A percentile compares a stretch with the other conserved stretches of the same genome.
Evolutionary conservation across 768 basidiomycete species (phyloP).

Genomic region (Hygrophorus russula): DNA sequence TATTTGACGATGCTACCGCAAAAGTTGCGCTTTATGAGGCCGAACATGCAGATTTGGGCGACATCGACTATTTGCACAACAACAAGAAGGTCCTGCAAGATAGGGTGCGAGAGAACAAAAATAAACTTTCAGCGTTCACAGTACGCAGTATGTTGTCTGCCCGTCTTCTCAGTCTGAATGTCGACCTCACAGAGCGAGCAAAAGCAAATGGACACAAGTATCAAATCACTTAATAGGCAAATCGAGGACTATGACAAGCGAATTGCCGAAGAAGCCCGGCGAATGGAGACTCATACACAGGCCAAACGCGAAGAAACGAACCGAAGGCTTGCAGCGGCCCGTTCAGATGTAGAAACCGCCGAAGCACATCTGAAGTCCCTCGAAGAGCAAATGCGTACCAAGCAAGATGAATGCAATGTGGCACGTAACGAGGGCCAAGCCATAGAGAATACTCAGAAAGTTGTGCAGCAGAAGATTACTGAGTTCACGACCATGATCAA

Average conservation of each 20-base stretch:
- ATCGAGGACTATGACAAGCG: conserved; percentile 31
- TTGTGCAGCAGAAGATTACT: conserved; percentile 29
- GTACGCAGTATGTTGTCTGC: conserved; percentile 20
- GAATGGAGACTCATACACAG: conserved; percentile 45
- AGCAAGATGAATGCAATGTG: conserved; percentile 17
- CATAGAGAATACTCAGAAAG: conserved; percentile 19
- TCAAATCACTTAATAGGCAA: conserved; percentile 20
- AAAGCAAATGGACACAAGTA: conserved; percentile 32
- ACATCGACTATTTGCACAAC: conserved; percentile 19
- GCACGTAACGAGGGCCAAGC: conserved; percentile 24
- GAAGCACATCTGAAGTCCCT: conserved; percentile 23
- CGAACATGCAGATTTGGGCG: conserved; percentile 19
- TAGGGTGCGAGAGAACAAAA: conserved; percentile 36
- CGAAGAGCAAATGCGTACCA: conserved; percentile 21
- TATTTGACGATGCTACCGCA: conserved; percentile 19
- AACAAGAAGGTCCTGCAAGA: conserved; percentile 35
- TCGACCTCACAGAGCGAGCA: conserved; percentile 33
- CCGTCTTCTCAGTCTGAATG: background rate
- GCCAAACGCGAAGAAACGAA: conserved; percentile 50
- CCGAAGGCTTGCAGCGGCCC: conserved; percentile 36
- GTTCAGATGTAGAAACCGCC: conserved; percentile 23
- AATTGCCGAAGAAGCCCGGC: conserved; percentile 42
- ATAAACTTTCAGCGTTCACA: conserved; percentile 27
- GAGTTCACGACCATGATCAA: conserved; percentile 39
- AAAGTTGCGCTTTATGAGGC: conserved; percentile 21